Base-by-base conservation (phyloP, 805 yeast genomes). In the Candida oleophila region DNA sequence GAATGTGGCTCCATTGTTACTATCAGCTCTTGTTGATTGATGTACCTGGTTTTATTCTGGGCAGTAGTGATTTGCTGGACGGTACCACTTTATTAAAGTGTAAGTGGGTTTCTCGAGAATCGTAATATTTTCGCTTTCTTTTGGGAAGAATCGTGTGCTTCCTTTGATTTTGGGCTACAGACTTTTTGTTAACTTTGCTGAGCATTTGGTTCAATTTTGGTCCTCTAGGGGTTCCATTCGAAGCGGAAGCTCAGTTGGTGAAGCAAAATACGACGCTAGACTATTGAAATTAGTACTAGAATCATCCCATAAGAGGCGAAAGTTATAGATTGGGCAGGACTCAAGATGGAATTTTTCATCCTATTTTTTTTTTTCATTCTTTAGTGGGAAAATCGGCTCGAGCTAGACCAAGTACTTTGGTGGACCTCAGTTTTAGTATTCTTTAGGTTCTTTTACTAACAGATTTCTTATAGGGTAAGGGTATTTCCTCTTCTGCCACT, bases 401-500 rank as follows among this genome's bases (percentile, higher is more conserved):
- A 28, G 33, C 33, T 9, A 28, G 33, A 9, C 33, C 9, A 14
- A 9, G 33, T 28, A 14, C 9, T 9, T 14, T 28, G 14, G 12
- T 28, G 33, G 14, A 9, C 14, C n/a, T 34, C 37, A 15, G 37
- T 34, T 15, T 34, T 25, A 5, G 5, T 25, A 7, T 25, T 11
- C 5, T 25, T 25, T 25, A 5, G 30, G 5, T 25, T 25, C 33
- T n/a, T 43, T 53, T 71, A 73, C 81, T 78, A 77, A 76, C 81
- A 48, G 38, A 48, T 28, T 48, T 53, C 36, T 15, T 44, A 54
- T 68, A 87, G 96, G 99, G 99, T 80, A 94, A 94, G 81, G 99
- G 99, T 81, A 95, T 94, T 72, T 89, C 97, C 68, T 85, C 97
- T 69, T 90, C 98, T 73, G 96, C 99, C 73, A 81, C 90, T 77